Conservation (phyloP, 768 basidiomycete species). For the Termitomyces titanicus region DNA sequence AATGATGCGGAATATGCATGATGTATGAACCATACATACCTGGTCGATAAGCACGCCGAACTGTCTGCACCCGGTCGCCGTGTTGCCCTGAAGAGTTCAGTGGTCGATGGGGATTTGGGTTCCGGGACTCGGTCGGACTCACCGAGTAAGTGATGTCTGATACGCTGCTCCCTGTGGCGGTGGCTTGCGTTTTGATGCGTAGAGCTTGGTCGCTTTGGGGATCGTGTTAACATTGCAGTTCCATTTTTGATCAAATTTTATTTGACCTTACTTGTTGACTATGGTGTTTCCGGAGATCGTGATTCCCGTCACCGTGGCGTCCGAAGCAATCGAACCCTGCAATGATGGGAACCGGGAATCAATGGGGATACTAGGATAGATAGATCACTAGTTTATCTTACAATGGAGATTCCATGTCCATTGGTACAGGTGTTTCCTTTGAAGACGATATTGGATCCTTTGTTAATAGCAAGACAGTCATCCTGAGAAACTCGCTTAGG, state of each 20-base stretch:
- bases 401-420: slow-evolving; percentile 68
- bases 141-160: slow-evolving; percentile 47
- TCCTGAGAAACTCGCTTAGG: slow-evolving; percentile 28
- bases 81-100: slow-evolving; percentile 39
- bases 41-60: slow-evolving; percentile 65
- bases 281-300: slow-evolving; percentile 49
- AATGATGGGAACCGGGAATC: slow-evolving; percentile 32
- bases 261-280: slow-evolving; percentile 43
- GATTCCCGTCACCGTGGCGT: slow-evolving; percentile 42
- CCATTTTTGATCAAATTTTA: neutral
- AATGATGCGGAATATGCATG: neutral
- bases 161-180: slow-evolving; percentile 44
- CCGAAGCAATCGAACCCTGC: slow-evolving; percentile 53
- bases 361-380: slow-evolving; percentile 18
- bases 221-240: neutral
- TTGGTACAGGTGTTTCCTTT: slow-evolving; percentile 48
- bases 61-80: slow-evolving; percentile 38
- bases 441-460: slow-evolving; percentile 42
- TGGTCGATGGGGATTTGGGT: neutral
- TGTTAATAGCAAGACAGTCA: slow-evolving; percentile 58
- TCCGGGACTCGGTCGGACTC: slow-evolving; percentile 6
- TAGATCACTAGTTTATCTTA: slow-evolving; percentile 30
- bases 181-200: slow-evolving; percentile 55
- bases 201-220: slow-evolving; percentile 44
- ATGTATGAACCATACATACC: slow-evolving; percentile 24